Base-by-base conservation (phyloP, 2,329 filamentous ascomycete species). In the Alternaria infectoria region DNA sequence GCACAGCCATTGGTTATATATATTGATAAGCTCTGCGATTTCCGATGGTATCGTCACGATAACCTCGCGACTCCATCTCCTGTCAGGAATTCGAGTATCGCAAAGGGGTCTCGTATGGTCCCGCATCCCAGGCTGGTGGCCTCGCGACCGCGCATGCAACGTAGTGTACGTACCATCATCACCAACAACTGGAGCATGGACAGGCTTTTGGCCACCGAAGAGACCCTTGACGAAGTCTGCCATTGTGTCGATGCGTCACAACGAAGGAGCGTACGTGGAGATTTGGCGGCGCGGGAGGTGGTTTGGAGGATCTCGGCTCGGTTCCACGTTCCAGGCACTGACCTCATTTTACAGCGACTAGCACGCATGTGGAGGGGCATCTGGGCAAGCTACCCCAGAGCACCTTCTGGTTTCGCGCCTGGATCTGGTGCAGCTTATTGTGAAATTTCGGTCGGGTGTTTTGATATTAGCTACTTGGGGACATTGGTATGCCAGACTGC, bases 171-270 rank as follows among this genome's bases (percentile, higher is more conserved):
- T 84, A 92, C 90, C 90, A 71, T 89, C 86, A 80, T 93, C 90
- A 63, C 80, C 84, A 66, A 81, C 81, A 46, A 85, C 81, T 55
- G 83, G 80, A 70, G 84, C 84, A 68, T 83, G 83, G 30, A 83
- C 84, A 66, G 88, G 83, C 83, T 92, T 90, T 77, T 85, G 85
- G 77, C 87, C 89, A 75, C 90, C 90, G 73, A 93, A 87, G 74
- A 93, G 81, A 77, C 87, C 88, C 81, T 91, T 91, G 71, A 92
- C 77, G 69, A 91, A 80, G 71, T 83, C 82, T 62, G 82, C 83
- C 83, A 84, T 84, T 54, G 59, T 57, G 68, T 69, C 49, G 51
- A 62, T 64, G 62, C 66, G 64, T 63, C 62, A 64, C 69, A 72
- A 71, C 69, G 68, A 66, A 64, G 57, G 64, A 61, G 62, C 66